Percentiles rank a stretch among this genome's conserved stretches.
phyloP scores from a whole-genome alignment of 495 filamentous ascomycete species.

The Penicillium macrosclerotiorum region DNA sequence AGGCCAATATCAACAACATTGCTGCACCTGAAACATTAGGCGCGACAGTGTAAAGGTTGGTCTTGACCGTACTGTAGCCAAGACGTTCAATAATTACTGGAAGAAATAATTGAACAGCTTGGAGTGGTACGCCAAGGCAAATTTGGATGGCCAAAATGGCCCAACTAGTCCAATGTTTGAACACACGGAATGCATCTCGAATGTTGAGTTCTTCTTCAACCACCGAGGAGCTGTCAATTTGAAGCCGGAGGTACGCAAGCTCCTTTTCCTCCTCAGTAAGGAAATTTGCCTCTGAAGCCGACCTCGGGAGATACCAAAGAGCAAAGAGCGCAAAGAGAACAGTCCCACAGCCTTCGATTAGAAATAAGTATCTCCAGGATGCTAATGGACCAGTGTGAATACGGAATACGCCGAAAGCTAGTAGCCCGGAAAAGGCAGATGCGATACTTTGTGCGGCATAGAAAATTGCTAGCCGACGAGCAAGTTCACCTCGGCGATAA shows the following conservation, averaged over 20 bases:
- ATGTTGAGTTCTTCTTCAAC: slow-evolving; percentile 72
- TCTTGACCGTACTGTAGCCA: slow-evolving; percentile 62
- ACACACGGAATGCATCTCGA: slow-evolving; percentile 60
- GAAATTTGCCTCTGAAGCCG: slow-evolving; percentile 62
- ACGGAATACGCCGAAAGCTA: slow-evolving; percentile 75
- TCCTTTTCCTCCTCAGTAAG: slow-evolving; percentile 62
- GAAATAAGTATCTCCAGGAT: slow-evolving; percentile 73
- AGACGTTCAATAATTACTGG: slow-evolving; percentile 70
- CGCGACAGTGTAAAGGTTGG: slow-evolving; percentile 76
- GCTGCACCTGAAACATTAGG: slow-evolving; percentile 68
- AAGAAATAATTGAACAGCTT: slow-evolving; percentile 68
- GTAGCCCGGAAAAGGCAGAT: slow-evolving; percentile 68
- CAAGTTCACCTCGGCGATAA: slow-evolving; percentile 74
- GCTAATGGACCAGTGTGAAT: slow-evolving; percentile 53
- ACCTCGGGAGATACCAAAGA: slow-evolving; percentile 68
- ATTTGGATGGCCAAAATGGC: slow-evolving; percentile 67
- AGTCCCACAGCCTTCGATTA: slow-evolving; percentile 68
- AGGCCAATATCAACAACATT: slow-evolving; percentile 67
- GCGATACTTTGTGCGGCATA: slow-evolving; percentile 76
- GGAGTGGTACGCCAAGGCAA: slow-evolving; percentile 73
- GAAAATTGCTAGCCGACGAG: slow-evolving; percentile 72
- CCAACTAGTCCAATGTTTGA: slow-evolving; percentile 62
- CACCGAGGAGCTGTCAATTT: slow-evolving; percentile 66
- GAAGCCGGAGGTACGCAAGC: slow-evolving; percentile 70
- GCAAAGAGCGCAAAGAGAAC: slow-evolving; percentile 64